Percentiles rank a stretch among this genome's conserved stretches.
Conservation (phyloP, 495 filamentous ascomycete species). For the Clohesyomyces aquaticus region DNA sequence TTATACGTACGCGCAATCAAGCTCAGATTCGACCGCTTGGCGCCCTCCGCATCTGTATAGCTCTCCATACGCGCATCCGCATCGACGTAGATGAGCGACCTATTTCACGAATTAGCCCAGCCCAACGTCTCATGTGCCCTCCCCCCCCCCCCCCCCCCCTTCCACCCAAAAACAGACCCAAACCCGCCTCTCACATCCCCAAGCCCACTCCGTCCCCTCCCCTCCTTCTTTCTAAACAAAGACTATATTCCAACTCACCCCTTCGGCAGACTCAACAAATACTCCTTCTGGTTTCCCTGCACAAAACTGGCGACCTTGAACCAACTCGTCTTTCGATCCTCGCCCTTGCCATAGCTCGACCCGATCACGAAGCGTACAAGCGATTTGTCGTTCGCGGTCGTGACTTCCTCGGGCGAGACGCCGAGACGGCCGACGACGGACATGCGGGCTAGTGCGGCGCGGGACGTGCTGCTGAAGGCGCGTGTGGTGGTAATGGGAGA, state of each 20-base stretch:
- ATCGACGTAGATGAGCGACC: constrained; percentile 70
- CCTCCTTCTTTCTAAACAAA: too few relatives aligned
- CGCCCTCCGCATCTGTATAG: constrained; percentile 68
- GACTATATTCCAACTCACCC: constrained; percentile 62
- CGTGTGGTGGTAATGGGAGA: constrained; percentile 51
- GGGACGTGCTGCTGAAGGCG: constrained; percentile 59
- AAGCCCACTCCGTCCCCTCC: too few relatives aligned
- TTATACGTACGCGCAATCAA: constrained; percentile 71
- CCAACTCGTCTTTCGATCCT: constrained; percentile 74
- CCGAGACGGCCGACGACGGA: constrained; percentile 78
- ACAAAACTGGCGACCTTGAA: constrained; percentile 71
- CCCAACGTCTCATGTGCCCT: neutral
- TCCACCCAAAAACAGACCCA: neutral
- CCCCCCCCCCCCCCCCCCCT: neutral
- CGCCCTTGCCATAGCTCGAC: constrained; percentile 58
- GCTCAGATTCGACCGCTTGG: constrained; percentile 58
- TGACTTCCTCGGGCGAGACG: constrained; percentile 66
- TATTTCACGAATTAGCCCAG: constrained; percentile 1
- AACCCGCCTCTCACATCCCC: constrained; percentile 8
- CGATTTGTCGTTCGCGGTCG: constrained; percentile 68
- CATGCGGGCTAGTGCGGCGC: constrained; percentile 59
- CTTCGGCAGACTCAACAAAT: constrained; percentile 68
- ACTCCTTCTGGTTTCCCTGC: constrained; percentile 62
- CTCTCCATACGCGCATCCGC: constrained; percentile 66
- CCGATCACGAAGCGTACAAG: constrained; percentile 70